Percentiles rank a stretch among this genome's conserved stretches.
Conservation (phyloP, 768 basidiomycete species). For the Naganishia antarctica region DNA sequence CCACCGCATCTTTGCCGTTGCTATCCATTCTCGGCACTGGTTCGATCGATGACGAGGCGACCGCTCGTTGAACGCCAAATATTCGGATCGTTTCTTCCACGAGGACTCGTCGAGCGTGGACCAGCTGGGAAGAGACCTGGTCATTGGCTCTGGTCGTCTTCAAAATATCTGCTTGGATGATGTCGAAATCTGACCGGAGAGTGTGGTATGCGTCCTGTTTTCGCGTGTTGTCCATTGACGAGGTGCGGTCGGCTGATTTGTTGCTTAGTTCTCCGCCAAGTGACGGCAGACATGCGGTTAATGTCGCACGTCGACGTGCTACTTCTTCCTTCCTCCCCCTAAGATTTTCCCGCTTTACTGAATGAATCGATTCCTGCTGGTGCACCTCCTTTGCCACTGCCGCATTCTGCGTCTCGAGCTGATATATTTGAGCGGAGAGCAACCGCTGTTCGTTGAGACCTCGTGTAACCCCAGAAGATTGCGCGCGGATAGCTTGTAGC, state of each 20-base stretch:
- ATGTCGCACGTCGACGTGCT: no score
- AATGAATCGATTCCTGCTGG: background rate
- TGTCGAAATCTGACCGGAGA: background rate
- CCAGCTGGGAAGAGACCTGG: constrained; percentile 16
- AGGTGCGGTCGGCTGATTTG: no score
- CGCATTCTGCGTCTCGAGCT: background rate
- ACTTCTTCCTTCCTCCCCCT: constrained; percentile 8
- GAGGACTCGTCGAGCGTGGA: constrained; percentile 37
- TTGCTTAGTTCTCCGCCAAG: no score
- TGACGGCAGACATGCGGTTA: no score
- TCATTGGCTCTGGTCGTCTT: constrained; percentile 20
- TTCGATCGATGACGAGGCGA: no score
- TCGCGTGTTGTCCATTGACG: no score
- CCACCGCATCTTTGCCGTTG: background rate
- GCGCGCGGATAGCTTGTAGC: no score
- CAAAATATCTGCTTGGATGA: background rate
- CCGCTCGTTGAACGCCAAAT: constrained; percentile 37
- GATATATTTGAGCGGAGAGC: background rate
- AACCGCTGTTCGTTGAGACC: background rate
- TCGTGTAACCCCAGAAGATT: no score
- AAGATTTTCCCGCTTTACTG: no score
- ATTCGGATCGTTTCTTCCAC: constrained; percentile 37
- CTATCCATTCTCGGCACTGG: background rate
- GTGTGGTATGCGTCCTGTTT: no score
- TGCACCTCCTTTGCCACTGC: background rate